Evolutionary conservation across 73 alveolate genomes (phyloP), one percentile per base, ranked within the genome.

Genomic region (Breviolum minutum): DNA sequence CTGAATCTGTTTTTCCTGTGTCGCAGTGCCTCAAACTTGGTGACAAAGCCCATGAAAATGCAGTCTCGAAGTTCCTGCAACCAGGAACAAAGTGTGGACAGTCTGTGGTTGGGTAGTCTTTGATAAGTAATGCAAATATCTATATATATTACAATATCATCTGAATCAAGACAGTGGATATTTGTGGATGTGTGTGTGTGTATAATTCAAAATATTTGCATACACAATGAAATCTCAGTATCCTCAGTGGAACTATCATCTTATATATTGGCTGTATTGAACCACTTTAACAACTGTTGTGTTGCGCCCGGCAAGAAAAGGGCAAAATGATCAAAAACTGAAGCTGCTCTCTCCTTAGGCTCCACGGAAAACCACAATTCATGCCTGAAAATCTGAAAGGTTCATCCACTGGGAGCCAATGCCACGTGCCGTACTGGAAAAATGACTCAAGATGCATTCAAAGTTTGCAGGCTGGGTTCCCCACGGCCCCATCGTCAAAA

Each of bases 1-100:
- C 54, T 40, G 54, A 40, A 40, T 40, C 54, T 40, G 54, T 40
- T 40, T 0, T 40, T 40, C 54, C 54, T 40, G 54, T 40, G 54
- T 40, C 54, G 0, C 54, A 10, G 69, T 27, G 30, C 88, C 88
- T 80, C 62, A 62, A 90, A 73, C 74, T 90, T 80, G 74, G 77
- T 80, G 63, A 90, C 96, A 71, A 48, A 90, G 29, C 87, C 87
- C 77, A 22, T 40, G 48, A 70, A 71, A 62, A 77, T 62, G 73
- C 96, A 90, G 63, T 90, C 96, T 63, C 96, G 81, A 27, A 80
- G 63, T 26, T 90, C 96, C 96, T 90, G 30, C 68, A 17, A 84
- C 16, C 8, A 2, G 54, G 54, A 40, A 40, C 54, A 40, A 40
- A 40, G 54, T 40, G 54, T 40, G 54, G 54, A 40, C 54, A 40